Evolutionary conservation across 148 eudicot genomes (phyloP), one percentile per base, ranked within the genome.

Genomic region (Chenopodium suecicum): DNA sequence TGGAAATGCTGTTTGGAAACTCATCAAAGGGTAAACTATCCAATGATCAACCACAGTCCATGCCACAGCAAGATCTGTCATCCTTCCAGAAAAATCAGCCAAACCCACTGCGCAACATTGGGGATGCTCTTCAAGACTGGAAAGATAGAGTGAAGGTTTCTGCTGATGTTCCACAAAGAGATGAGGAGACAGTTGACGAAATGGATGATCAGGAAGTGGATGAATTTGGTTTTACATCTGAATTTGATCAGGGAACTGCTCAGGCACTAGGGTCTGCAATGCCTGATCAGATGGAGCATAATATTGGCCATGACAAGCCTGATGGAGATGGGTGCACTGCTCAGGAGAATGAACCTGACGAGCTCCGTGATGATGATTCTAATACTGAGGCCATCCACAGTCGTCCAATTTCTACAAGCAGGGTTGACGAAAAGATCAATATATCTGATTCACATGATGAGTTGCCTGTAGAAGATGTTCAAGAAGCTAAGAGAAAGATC

Each of bases 61-160:
- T 83, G 46, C 89, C 95, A 44, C 89, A 89, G 85, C 73, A 78
- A 10, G 94, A 92, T 67, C 77, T 84, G n/a, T 83, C 91, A 2
- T 86, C 90, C 64, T 77, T 77, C 67, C 89, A 83, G 86, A 94
- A 91, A 74, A 81, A 67, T 80, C 91, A 91, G 76, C 98, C 96
- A 7, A 97, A 97, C 84, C 99, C 99, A 75, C 85, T 84, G 20
- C 89, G 98, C 78, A 88, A 87, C 70, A 62, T 97, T 37, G 99
- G 99, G 11, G 94, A 94, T 89, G 99, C 99, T 4, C 91, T 97
- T 79, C 90, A 97, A 67, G 93, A 90, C 63, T 97, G 99, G 99
- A 94, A 97, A 91, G 98, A 97, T 80, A 88, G 94, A 85, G 93
- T 93, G 34, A 92, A 90, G 85, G 96, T 97, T 67, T 89, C 97